Base-by-base conservation (phyloP, 2,329 filamentous ascomycete genomes). In the Sclerotinia glacialis region DNA sequence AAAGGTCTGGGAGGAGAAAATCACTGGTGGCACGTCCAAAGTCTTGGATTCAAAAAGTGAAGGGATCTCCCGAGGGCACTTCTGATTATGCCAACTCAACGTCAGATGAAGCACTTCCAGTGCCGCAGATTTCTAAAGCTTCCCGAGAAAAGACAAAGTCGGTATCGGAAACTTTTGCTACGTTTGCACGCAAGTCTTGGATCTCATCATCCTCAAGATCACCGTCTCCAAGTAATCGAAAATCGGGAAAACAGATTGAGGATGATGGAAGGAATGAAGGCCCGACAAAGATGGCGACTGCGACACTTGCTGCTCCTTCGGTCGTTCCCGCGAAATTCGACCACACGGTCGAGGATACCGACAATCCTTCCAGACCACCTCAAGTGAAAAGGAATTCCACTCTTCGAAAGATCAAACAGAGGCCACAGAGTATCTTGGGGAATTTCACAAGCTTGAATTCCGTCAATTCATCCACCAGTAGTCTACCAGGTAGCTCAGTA, bases 111-210 rank as follows among this genome's bases (percentile, higher is more conserved):
- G 77, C 67, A 72, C 78, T 68, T 75, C 77, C 64, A 58, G 70
- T 74, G 40, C 72, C 71, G 68, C 70, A 67, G 62, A 72, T 74
- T 67, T 54, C 73, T 55, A 74, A 73, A 60, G 52, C 70, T 64
- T 62, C 66, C 59, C 69, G 71, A 23, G 75, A 76, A n/a, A 81
- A 80, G 73, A 72, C 77, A 54, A 81, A 79, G 63, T 79, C 79
- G 14, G 79, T 83, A 69, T 80, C 82, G n/a, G 81, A 79, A 42
- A 79, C 82, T 31, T 77, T 84, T 69, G 80, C 80, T 58, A 81
- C 77, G 55, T 77, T 85, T 64, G 81, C 82, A 44, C 79, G 81
- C 58, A 83, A 81, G 73, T 80, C 82, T 65, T 85, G 82, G 82
- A 78, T 78, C 53, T 78, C 78, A 12, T 75, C 76, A 6, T 82